These are phyloP conservation scores for Fraxinus pennsylvanica DNA, from an alignment of 257 asterid genomes.

Conservation along the genomic window DNA sequence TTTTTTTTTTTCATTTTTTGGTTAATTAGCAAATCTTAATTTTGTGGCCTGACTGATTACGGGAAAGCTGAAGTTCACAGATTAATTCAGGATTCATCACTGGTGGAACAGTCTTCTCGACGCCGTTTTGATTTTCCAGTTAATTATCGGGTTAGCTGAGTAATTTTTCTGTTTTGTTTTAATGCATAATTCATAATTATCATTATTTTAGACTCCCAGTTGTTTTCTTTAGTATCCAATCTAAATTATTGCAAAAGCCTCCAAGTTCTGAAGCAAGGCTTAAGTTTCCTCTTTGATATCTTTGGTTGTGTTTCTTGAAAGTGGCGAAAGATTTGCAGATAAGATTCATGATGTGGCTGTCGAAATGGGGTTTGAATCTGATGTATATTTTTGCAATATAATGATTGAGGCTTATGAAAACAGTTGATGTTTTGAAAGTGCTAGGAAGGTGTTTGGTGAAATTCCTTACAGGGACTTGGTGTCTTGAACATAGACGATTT, in stretches of 20 bases:
- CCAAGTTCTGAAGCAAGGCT: slow-evolving; percentile 33
- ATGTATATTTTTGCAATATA: slow-evolving; percentile 45
- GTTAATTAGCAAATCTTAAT: slow-evolving; percentile 1
- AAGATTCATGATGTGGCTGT: slow-evolving; percentile 40
- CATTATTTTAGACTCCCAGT: slow-evolving; percentile 8
- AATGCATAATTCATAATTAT: not conserved
- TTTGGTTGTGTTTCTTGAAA: slow-evolving; percentile 21
- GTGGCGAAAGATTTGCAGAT: slow-evolving; percentile 27
- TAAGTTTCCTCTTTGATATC: slow-evolving; percentile 23
- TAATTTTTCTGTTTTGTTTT: not conserved
- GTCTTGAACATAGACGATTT: too few relatives aligned
- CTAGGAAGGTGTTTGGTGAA: slow-evolving; percentile 41
- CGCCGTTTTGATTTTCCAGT: slow-evolving; percentile 9
- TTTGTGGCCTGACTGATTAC: slow-evolving; percentile 27
- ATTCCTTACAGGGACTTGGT: slow-evolving; percentile 38
- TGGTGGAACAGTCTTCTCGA: slow-evolving; percentile 15
- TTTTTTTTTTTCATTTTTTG: not conserved
- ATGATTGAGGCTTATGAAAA: slow-evolving; percentile 28
- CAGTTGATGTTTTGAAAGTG: slow-evolving; percentile 29
- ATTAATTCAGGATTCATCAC: slow-evolving; percentile 22
- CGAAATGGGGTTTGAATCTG: slow-evolving; percentile 41
- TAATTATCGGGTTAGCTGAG: slow-evolving; percentile 35
- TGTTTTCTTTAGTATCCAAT: slow-evolving; percentile 9
- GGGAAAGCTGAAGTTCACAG: slow-evolving; percentile 23
- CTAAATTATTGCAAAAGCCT: slow-evolving; percentile 40